A percentile compares a stretch with the other conserved stretches of the same genome.
These are phyloP conservation scores for Aurantiochytrium sp. DNA, from an alignment of 108 stramenopile genomes.

Conservation along the genomic window DNA sequence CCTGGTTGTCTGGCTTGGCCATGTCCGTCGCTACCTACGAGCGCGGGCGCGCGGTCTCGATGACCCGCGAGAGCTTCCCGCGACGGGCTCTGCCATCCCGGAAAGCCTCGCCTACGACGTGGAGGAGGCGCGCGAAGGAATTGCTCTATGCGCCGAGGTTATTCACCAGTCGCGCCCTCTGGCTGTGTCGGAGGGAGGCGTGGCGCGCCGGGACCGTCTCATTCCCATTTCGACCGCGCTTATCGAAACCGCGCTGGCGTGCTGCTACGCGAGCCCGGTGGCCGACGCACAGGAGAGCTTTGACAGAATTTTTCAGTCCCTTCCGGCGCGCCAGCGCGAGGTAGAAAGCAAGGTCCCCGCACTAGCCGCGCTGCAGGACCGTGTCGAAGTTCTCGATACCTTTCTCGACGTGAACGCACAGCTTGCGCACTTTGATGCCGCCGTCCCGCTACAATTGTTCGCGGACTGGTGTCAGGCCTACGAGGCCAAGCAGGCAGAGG, in stretches of 20 bases:
- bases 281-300: neutral
- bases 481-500: neutral
- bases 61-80: neutral
- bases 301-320: constrained; percentile 14
- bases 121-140: neutral
- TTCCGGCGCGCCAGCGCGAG: neutral
- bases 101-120: neutral
- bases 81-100: neutral
- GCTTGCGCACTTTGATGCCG: neutral
- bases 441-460: neutral
- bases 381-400: neutral
- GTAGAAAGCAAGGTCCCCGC: neutral
- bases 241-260: neutral
- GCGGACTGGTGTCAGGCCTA: neutral
- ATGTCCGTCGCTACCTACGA: neutral
- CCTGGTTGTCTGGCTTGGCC: neutral
- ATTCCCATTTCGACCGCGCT: neutral
- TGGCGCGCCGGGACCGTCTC: neutral
- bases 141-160: neutral
- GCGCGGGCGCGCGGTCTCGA: neutral
- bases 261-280: neutral
- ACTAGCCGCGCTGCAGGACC: constrained; percentile 3
- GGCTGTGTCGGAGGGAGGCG: neutral
- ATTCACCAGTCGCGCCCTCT: neutral
- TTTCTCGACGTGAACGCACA: neutral